Evolutionary conservation across 192 early-diverging fungal genomes (phyloP), one percentile per base, ranked within the genome.

Genomic region (Dissophora ornata): DNA sequence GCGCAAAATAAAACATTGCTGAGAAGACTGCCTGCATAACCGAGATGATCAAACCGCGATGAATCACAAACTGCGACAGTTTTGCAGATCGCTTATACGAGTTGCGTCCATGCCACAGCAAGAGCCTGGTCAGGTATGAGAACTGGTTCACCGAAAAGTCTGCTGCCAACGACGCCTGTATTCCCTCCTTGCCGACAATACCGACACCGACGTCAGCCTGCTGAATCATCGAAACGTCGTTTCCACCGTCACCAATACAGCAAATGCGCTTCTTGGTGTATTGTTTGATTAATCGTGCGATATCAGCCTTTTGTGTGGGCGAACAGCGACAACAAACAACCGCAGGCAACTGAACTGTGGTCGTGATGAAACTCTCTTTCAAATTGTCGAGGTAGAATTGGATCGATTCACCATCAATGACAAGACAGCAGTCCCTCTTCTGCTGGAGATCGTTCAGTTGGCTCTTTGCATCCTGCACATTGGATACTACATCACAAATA

Each of bases 1-100:
- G 97, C 13, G 97, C 97, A 87, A 94, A 97, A 81, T 97, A 98
- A 75, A 96, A 98, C 60, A 98, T 85, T 2, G 95, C 90, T 11
- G 94, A 96, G 64, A 98, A 98, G 8, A 98, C 97, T 0, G 95
- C 96, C 81, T 98, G 97, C 90, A 98, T 98, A 19, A 98, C 90
- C 1, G 97, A 96, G 57, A 98, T 98, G 53, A 98, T 98, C 56
- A 98, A 78, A 32, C 97, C 97, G 57, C 97, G 92, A 80, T 98
- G 97, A 53, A 98, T 96, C 10, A 98, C 94, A 85, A 98, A 98
- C 78, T 98, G 97, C 10, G 92, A 90, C 45, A 98, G 83, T 79
- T 96, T 96, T 21, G 95, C 92, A 4, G 97, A 96, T 19, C 95
- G 89, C 63, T 96, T 91, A 82, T 95, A 98, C 66, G 91, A 93